phyloP scores from a whole-genome alignment of 106 monocot genomes.

The Chionographis japonica region DNA sequence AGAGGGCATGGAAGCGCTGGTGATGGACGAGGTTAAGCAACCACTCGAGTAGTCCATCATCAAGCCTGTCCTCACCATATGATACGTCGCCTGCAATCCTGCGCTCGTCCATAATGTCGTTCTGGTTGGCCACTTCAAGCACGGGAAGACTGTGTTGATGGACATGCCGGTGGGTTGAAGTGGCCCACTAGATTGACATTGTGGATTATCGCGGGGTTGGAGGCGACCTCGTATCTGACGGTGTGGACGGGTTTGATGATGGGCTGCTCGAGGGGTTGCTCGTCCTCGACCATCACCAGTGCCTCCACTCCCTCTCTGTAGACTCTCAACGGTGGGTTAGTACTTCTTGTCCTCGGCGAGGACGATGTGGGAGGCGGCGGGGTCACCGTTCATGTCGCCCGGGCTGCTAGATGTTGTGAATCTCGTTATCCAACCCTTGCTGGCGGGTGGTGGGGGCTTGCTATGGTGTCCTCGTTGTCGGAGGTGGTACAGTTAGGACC shows the following conservation, averaged over 20 bases:
- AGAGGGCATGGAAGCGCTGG: too few species aligned
- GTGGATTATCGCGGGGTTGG: slow-evolving; percentile 75
- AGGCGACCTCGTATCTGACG: slow-evolving; percentile 72
- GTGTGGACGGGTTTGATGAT: slow-evolving; percentile 82
- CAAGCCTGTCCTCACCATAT: too few species aligned
- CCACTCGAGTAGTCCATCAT: too few species aligned
- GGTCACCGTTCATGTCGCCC: slow-evolving; percentile 44
- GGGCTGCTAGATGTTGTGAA: neutral
- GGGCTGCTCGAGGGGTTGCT: slow-evolving; percentile 84
- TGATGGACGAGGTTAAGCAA: too few species aligned
- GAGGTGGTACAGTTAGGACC: slow-evolving; percentile 5
- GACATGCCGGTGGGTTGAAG: slow-evolving; percentile 51
- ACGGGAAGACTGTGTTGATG: too few species aligned
- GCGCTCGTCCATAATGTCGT: too few species aligned
- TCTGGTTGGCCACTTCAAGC: too few species aligned
- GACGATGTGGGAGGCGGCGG: slow-evolving; percentile 54
- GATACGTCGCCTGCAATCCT: too few species aligned
- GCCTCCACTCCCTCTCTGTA: slow-evolving; percentile 90
- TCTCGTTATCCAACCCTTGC: slow-evolving; percentile 26
- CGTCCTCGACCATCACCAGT: slow-evolving; percentile 97
- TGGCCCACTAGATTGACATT: slow-evolving; percentile 86
- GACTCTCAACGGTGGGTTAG: slow-evolving; percentile 93
- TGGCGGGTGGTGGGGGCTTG: slow-evolving; percentile 4
- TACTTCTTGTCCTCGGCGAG: slow-evolving; percentile 99
- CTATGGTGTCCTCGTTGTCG: slow-evolving; percentile 19